Conservation (phyloP, 2,329 filamentous ascomycete species). For the Xylogone sp. region DNA sequence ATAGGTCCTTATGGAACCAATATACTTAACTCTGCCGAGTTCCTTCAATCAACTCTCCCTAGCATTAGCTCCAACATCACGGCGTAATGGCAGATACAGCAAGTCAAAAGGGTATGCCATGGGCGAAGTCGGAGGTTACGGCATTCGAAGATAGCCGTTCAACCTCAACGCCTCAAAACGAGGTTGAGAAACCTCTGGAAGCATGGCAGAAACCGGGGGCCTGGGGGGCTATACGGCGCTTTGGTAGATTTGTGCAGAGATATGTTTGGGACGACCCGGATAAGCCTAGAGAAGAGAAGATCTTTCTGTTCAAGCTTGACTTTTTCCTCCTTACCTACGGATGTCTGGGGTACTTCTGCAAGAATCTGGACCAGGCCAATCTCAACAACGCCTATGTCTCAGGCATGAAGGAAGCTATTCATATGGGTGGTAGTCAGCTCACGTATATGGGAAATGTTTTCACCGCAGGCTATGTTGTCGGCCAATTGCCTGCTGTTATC, state of each 20-base stretch:
- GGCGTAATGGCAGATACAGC: neutral
- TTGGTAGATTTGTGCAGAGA: constrained; percentile 15
- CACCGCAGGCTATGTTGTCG: constrained; percentile 34
- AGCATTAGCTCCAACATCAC: too few species aligned
- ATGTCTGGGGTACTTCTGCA: constrained; percentile 44
- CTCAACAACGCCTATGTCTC: constrained; percentile 16
- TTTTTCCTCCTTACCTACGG: constrained; percentile 41
- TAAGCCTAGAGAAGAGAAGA: constrained; percentile 34
- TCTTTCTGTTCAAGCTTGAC: constrained; percentile 46
- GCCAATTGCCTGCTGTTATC: constrained; percentile 19
- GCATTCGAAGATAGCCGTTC: neutral
- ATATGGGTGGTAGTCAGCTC: constrained; percentile 48
- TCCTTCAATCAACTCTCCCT: too few species aligned
- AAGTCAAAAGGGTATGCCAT: neutral
- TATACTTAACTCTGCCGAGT: too few species aligned
- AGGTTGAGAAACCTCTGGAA: neutral
- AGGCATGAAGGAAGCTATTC: constrained; percentile 34
- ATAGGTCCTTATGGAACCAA: too few species aligned
- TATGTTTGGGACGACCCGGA: constrained; percentile 29
- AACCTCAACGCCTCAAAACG: neutral
- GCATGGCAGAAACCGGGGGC: constrained; percentile 16
- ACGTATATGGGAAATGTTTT: constrained; percentile 51
- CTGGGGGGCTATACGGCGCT: constrained; percentile 6
- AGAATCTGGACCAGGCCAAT: constrained; percentile 33
- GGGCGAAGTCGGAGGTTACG: neutral